Evolutionary conservation across 2,329 filamentous ascomycete genomes (phyloP).

Genomic region (Talaromyces sp.): DNA sequence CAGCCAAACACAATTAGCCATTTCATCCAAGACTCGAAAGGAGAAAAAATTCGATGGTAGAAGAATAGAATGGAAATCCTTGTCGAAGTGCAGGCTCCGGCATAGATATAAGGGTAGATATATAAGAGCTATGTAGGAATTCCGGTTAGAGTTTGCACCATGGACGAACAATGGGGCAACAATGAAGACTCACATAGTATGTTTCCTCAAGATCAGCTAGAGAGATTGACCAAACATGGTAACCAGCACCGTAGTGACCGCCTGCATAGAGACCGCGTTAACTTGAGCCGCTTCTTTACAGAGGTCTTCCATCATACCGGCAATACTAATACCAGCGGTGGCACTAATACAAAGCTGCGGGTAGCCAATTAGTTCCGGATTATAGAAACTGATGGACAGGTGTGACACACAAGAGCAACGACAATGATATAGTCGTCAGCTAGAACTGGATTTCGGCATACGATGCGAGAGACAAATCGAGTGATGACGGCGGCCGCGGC

Average conservation of each 20-base stretch:
- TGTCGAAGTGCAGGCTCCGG: not conserved
- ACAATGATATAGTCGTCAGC: conserved; percentile 21
- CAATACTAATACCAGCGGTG: conserved; percentile 4
- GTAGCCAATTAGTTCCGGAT: too few species aligned
- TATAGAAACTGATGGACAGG: too few species aligned
- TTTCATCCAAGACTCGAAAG: conserved; percentile 7
- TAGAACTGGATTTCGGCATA: conserved; percentile 10
- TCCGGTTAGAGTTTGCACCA: not conserved
- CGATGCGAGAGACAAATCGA: conserved; percentile 15
- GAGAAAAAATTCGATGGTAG: conserved; percentile 5
- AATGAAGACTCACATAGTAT: conserved; percentile 13
- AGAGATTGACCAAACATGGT: conserved; percentile 14
- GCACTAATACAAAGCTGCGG: not conserved
- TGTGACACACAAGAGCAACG: conserved; percentile 13
- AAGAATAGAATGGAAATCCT: conserved; percentile 7
- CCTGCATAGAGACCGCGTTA: not conserved
- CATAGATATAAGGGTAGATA: conserved; percentile 4
- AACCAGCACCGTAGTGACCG: conserved; percentile 9
- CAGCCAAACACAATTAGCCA: not conserved
- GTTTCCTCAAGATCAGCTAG: not conserved
- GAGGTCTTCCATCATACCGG: not conserved
- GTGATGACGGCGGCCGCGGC: conserved; percentile 13
- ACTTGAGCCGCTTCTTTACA: not conserved
- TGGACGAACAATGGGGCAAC: too few species aligned
- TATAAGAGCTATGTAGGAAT: conserved; percentile 1